A percentile compares a stretch with the other conserved stretches of the same genome.
phyloP scores from a whole-genome alignment of 257 asterid species.

The Salvia hispanica region DNA sequence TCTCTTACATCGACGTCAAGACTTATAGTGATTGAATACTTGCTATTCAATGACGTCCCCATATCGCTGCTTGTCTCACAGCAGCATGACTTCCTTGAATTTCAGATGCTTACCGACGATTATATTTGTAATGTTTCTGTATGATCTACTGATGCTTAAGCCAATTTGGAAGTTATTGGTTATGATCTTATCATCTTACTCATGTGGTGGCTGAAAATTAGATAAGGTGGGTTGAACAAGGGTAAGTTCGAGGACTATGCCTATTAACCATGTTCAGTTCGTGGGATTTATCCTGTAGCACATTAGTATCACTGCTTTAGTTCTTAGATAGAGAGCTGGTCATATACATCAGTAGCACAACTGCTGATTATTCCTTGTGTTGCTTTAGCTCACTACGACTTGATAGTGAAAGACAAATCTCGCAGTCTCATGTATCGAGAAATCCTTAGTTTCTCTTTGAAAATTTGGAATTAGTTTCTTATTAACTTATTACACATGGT shows the following conservation, averaged over 20 bases:
- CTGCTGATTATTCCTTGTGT: slow-evolving; percentile 21
- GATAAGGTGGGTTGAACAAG: slow-evolving; percentile 30
- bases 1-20: slow-evolving; percentile 22
- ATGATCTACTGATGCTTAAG: slow-evolving; percentile 38
- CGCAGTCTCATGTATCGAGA: slow-evolving; percentile 21
- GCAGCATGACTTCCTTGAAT: slow-evolving; percentile 27
- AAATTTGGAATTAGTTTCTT: slow-evolving; percentile 21
- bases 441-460: slow-evolving; percentile 22
- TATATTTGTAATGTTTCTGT: slow-evolving; percentile 30
- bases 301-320: slow-evolving; percentile 14
- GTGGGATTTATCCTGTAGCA: slow-evolving; percentile 33
- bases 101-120: slow-evolving; percentile 33
- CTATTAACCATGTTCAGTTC: slow-evolving; percentile 24
- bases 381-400: slow-evolving; percentile 7
- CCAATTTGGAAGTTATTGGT: slow-evolving; percentile 29
- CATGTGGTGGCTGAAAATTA: slow-evolving; percentile 29
- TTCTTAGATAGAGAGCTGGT: slow-evolving; percentile 30
- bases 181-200: slow-evolving; percentile 33
- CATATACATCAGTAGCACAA: slow-evolving; percentile 7
- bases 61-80: slow-evolving; percentile 22
- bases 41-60: slow-evolving; percentile 13
- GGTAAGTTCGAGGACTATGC: slow-evolving; percentile 18
- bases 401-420: slow-evolving; percentile 12
- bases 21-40: slow-evolving; percentile 27
- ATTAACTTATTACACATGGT: background rate